These are phyloP conservation scores for Dalbergia cultrata DNA, from an alignment of 306 rosid species.

Conservation along the genomic window DNA sequence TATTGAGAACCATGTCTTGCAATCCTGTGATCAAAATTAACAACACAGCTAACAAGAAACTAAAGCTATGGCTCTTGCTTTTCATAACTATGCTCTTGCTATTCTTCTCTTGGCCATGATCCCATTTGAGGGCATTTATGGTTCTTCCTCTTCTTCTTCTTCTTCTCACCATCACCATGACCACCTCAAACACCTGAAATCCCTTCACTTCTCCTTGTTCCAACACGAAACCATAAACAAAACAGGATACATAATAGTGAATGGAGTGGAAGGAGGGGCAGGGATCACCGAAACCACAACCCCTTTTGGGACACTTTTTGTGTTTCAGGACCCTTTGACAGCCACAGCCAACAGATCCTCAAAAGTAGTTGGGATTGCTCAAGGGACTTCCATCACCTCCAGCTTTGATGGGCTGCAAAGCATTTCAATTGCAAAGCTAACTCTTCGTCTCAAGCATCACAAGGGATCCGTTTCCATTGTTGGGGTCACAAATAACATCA, in stretches of 20 bases:
- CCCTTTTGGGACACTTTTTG: slow-evolving; percentile 77
- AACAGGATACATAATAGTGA: slow-evolving; percentile 71
- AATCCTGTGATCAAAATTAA: neutral
- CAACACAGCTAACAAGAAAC: too few species aligned
- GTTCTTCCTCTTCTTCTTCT: slow-evolving; percentile 9
- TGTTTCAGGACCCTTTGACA: slow-evolving; percentile 72
- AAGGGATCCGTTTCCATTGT: slow-evolving; percentile 71
- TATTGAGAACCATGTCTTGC: neutral
- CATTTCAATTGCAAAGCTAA: slow-evolving; percentile 71
- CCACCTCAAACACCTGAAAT: slow-evolving; percentile 49
- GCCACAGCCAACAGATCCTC: slow-evolving; percentile 56
- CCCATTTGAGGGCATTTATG: slow-evolving; percentile 33
- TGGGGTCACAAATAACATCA: slow-evolving; percentile 63
- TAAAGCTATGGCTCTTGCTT: slow-evolving; percentile 36
- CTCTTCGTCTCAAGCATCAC: slow-evolving; percentile 57
- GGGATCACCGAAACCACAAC: slow-evolving; percentile 58
- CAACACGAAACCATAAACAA: slow-evolving; percentile 81
- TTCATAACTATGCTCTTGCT: slow-evolving; percentile 21
- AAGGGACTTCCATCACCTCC: slow-evolving; percentile 76
- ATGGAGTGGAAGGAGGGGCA: slow-evolving; percentile 59
- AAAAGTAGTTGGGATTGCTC: slow-evolving; percentile 61
- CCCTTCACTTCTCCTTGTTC: slow-evolving; percentile 72
- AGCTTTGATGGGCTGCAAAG: slow-evolving; percentile 71
- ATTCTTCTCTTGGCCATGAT: slow-evolving; percentile 38
- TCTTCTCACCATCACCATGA: slow-evolving; percentile 28